Conservation (phyloP, 176 grass and related monocot species). For the Lolium perenne region DNA sequence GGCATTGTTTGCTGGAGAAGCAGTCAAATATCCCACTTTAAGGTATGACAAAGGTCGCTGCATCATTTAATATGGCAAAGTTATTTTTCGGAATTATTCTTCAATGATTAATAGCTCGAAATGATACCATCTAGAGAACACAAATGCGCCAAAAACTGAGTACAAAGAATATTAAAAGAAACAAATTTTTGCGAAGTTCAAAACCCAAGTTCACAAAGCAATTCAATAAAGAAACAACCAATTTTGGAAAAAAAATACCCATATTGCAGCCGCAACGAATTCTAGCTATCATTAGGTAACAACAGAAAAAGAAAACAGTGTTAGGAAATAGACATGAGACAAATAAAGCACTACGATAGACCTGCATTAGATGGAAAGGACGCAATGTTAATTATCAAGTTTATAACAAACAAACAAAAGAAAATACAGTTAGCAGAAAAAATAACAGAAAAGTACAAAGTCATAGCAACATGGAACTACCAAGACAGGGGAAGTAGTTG, state of each 20-base stretch:
- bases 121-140: not conserved
- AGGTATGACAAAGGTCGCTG: slow-evolving; percentile 95
- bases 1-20: slow-evolving; percentile 69
- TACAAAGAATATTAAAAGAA: not conserved
- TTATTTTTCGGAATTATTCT: not conserved
- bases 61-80: slow-evolving; percentile 25
- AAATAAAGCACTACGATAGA: slow-evolving; percentile 97
- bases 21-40: slow-evolving; percentile 92
- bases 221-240: slow-evolving; percentile 18
- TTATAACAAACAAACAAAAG: not conserved
- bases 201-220: slow-evolving; percentile 14
- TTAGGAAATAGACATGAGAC: slow-evolving; percentile 34
- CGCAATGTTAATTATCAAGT: not conserved
- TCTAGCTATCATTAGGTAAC: slow-evolving; percentile 3
- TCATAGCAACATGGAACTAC: too few species aligned
- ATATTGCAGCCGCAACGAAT: slow-evolving; percentile 22
- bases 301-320: not conserved
- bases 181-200: not conserved
- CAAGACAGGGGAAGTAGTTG: too few species aligned
- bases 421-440: slow-evolving; percentile 16
- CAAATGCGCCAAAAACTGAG: not conserved
- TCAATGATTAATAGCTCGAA: slow-evolving; percentile 22
- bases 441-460: slow-evolving; percentile 59
- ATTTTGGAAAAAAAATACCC: not conserved
- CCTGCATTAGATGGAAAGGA: slow-evolving; percentile 60